Conservation (phyloP, 805 yeast species). For the Candida methanosorbosa region DNA sequence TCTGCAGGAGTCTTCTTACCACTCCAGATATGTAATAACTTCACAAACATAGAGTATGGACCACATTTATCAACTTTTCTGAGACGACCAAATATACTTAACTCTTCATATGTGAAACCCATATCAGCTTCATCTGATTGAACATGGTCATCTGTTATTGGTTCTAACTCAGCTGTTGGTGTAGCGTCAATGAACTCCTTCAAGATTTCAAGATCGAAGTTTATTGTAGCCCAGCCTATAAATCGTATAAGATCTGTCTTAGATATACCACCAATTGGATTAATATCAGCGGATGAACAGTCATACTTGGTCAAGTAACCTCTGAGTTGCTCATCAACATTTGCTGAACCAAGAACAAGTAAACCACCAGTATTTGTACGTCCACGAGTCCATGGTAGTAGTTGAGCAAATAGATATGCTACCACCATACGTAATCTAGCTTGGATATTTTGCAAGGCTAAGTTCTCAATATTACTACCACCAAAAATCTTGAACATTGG, state of each 20-base stretch:
- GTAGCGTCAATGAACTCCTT: conserved; percentile 78
- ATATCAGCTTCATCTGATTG: conserved; percentile 96
- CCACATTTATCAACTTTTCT: conserved; percentile 94
- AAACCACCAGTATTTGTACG: conserved; percentile 63
- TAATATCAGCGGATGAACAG: conserved; percentile 94
- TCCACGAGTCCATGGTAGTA: conserved; percentile 91
- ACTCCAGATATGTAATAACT: conserved; percentile 87
- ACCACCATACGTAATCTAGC: conserved; percentile 94
- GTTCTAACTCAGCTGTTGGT: conserved; percentile 97
- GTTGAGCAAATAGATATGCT: conserved; percentile 86
- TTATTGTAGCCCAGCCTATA: conserved; percentile 65
- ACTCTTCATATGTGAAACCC: conserved; percentile 97
- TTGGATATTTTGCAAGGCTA: conserved; percentile 94
- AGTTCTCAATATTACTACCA: conserved; percentile 82
- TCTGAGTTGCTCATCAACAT: conserved; percentile 92
- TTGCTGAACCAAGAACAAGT: conserved; percentile 90
- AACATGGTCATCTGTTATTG: conserved; percentile 84
- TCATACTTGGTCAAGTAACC: conserved; percentile 97
- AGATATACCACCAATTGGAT: conserved; percentile 98
- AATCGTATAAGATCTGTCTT: conserved; percentile 86
- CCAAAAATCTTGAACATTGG: conserved; percentile 92
- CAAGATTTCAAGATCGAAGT: conserved; percentile 71
- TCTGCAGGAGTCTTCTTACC: conserved; percentile 74
- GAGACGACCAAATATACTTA: conserved; percentile 81
- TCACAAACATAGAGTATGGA: conserved; percentile 90